These are phyloP conservation scores for Trypanosomatidae sp. DNA, from an alignment of 208 protist species.

Conservation along the genomic window DNA sequence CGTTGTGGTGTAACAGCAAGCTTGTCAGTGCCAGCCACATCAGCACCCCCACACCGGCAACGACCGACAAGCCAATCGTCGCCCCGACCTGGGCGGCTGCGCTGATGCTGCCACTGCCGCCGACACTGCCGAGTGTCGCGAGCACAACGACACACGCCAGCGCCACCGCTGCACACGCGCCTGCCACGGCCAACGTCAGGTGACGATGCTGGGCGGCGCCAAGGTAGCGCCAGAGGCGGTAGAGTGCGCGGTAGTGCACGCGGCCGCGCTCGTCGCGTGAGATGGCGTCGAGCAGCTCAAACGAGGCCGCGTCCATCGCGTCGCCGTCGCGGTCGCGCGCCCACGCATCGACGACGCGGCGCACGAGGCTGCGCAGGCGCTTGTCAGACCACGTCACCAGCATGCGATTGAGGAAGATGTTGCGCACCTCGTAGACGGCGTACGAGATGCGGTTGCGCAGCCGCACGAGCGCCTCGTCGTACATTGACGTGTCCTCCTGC, in stretches of 20 bases:
- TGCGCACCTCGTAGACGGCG: background rate
- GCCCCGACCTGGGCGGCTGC: slow-evolving; percentile 1
- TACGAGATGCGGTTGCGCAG: background rate
- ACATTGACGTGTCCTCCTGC: background rate
- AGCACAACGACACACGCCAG: slow-evolving; percentile 26
- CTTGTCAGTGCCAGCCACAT: slow-evolving; percentile 8
- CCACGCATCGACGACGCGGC: slow-evolving; percentile 25
- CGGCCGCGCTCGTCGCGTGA: slow-evolving; percentile 18
- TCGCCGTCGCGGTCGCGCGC: slow-evolving; percentile 18
- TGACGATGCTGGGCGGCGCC: slow-evolving; percentile 9
- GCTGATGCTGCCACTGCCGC: background rate
- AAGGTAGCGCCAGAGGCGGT: slow-evolving; percentile 24
- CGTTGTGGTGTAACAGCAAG: slow-evolving; percentile 49
- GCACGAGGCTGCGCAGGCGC: slow-evolving; percentile 14
- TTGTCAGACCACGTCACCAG: slow-evolving; percentile 37
- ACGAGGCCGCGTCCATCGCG: slow-evolving; percentile 31
- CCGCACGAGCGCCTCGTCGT: background rate
- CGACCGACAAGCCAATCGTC: slow-evolving; percentile 13
- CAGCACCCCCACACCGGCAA: slow-evolving; percentile 16
- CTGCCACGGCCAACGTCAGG: slow-evolving; percentile 3
- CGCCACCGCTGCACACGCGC: slow-evolving; percentile 4
- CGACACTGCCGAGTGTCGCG: slow-evolving; percentile 9
- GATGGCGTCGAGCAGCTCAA: slow-evolving; percentile 29
- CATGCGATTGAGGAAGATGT: slow-evolving; percentile 16
- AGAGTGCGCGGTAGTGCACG: slow-evolving; percentile 25